Base-by-base conservation (phyloP, 2,329 filamentous ascomycete genomes). In the Fusarium torulosum region DNA sequence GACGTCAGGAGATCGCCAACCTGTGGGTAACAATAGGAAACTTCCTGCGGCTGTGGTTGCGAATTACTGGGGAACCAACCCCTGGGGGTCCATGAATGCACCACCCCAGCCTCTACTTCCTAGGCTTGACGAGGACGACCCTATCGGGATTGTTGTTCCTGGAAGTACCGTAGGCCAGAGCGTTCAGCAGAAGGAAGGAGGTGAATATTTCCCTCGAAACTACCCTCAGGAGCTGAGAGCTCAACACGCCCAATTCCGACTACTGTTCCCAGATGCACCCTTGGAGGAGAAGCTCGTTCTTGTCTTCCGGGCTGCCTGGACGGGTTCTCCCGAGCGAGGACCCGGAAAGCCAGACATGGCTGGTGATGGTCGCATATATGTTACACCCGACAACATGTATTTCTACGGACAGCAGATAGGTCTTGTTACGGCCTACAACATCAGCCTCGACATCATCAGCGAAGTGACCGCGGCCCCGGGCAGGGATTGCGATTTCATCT, bases 321-420 rank as follows among this genome's bases (percentile, higher is more conserved):
- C 80, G 41, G 88, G 85, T 66, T 82, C 84, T 19, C 79, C 74
- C 29, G 75, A 82, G 11, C 79, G 80, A 23, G 79, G 81, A 19
- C 79, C 81, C 9, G 77, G 79, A 5, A 78, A 75, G 53, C 80
- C 80, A 17, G 72, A 75, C 2, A 76, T 98, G 69, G 80, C 83
- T 21, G 85, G 86, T 19, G 86, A 86, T 55, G 86, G 96, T 1
- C 88, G 96, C 53, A 89, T 97, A 23, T 99, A 96, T 76, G 90
- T 97, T 61, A 98, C 95, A 1, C 85, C 90, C 0, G 89, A 91
- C 64, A 91, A 94, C 67, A 89, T 99, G 76, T 98, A 97, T 78
- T 98, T 99, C 75, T 99, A 97, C 79, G 96, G 94, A 72, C 92
- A 98, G 74, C 92, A 97, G 75, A 89, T 97, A 76, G 96, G 96